Evolutionary conservation across 2,329 filamentous ascomycete genomes (phyloP).

Genomic region (Monosporascus cannonballus): DNA sequence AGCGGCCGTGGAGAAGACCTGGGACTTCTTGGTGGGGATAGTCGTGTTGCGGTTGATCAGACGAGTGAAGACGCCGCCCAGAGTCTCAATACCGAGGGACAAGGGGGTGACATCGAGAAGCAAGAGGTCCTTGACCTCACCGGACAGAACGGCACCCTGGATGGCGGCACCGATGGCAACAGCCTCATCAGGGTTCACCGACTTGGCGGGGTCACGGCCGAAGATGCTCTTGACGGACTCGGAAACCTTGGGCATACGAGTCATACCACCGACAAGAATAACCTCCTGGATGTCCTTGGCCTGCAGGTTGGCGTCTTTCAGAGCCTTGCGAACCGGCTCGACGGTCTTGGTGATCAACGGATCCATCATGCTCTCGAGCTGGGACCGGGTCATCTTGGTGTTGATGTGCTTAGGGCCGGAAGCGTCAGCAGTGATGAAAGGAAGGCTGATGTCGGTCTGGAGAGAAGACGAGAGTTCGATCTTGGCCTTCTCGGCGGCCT

Average conservation of each 20-base stretch:
- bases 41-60: slow-evolving; percentile 99
- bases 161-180: slow-evolving; percentile 96
- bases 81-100: slow-evolving; percentile 96
- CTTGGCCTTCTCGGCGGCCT: slow-evolving; percentile 98
- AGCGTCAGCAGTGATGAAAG: slow-evolving; percentile 95
- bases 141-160: slow-evolving; percentile 92
- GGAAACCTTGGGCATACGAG: slow-evolving; percentile 96
- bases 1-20: slow-evolving; percentile 94
- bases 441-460: slow-evolving; percentile 96
- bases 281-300: slow-evolving; percentile 96
- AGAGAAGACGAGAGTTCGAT: slow-evolving; percentile 94
- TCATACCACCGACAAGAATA: slow-evolving; percentile 98
- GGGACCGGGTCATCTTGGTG: slow-evolving; percentile 83
- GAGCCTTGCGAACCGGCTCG: slow-evolving; percentile 90
- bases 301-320: slow-evolving; percentile 89
- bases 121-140: slow-evolving; percentile 93
- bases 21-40: slow-evolving; percentile 98
- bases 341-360: slow-evolving; percentile 81
- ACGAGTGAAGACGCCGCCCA: slow-evolving; percentile 95
- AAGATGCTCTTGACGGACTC: slow-evolving; percentile 97
- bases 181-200: slow-evolving; percentile 97
- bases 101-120: slow-evolving; percentile 93
- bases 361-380: slow-evolving; percentile 90
- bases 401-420: slow-evolving; percentile 98
- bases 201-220: slow-evolving; percentile 93